Evolutionary conservation across 805 yeast genomes (phyloP).

Genomic region (Yarrowia keelungensis): DNA sequence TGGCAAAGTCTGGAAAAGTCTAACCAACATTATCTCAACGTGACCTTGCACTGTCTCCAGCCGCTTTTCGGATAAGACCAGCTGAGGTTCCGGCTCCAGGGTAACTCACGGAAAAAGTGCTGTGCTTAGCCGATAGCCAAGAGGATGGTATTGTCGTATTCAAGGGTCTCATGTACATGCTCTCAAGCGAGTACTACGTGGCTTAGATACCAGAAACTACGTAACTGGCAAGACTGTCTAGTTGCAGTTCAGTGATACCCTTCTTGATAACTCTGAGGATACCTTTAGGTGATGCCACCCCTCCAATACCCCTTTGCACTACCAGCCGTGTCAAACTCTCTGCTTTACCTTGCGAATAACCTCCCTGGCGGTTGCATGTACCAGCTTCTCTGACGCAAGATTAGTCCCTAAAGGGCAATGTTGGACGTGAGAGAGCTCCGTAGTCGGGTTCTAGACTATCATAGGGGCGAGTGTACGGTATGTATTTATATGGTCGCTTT

Average conservation of each 20-base stretch:
- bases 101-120: conserved; percentile 20
- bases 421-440: background rate
- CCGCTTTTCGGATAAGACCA: background rate
- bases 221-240: too few species aligned
- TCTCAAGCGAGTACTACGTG: too few species aligned
- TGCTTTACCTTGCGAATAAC: conserved; percentile 12
- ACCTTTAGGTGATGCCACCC: too few species aligned
- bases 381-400: conserved; percentile 16
- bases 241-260: too few species aligned
- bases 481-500: background rate
- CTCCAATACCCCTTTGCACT: too few species aligned
- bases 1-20: background rate
- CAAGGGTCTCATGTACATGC: too few species aligned
- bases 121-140: conserved; percentile 3
- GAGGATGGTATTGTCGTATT: too few species aligned
- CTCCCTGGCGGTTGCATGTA: conserved; percentile 7
- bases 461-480: background rate
- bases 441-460: background rate
- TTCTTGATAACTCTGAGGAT: too few species aligned
- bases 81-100: conserved; percentile 22
- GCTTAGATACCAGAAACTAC: too few species aligned
- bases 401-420: conserved; percentile 27
- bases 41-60: background rate
- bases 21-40: conserved; percentile 27
- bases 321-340: conserved; percentile 22